Conservation (phyloP, 108 stramenopile genomes). For the Cyclotella baltica region DNA sequence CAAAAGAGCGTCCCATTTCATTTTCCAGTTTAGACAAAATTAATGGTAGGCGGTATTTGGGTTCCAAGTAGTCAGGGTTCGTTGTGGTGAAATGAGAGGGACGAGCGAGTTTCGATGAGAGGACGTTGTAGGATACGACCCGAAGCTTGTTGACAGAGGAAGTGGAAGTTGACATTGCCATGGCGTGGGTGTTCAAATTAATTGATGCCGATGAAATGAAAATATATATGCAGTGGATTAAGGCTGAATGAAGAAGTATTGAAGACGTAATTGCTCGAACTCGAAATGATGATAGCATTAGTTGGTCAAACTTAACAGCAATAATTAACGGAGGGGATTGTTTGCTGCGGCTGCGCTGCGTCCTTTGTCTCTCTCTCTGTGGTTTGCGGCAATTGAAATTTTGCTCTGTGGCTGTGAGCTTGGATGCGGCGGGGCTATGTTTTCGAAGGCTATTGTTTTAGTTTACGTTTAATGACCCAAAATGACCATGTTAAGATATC, state of each 20-base stretch:
- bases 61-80: conserved; percentile 70
- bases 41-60: conserved; percentile 67
- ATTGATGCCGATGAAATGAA: no score
- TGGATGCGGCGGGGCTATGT: no score
- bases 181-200: conserved; percentile 21
- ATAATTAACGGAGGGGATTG: no score
- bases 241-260: neutral
- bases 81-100: conserved; percentile 73
- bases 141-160: conserved; percentile 61
- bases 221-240: conserved; percentile 6
- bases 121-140: conserved; percentile 89
- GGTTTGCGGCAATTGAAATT: no score
- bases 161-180: conserved; percentile 11
- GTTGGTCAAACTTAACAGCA: no score
- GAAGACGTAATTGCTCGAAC: neutral
- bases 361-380: no score
- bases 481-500: no score
- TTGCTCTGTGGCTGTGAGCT: no score
- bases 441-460: no score
- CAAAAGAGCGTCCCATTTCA: conserved; percentile 60
- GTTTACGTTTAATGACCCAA: no score
- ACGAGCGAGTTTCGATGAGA: conserved; percentile 82
- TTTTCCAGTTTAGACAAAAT: conserved; percentile 79
- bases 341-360: no score
- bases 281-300: no score